Evolutionary conservation across 805 yeast genomes (phyloP).

Genomic region (Vanderwaltozyma verrucispora): DNA sequence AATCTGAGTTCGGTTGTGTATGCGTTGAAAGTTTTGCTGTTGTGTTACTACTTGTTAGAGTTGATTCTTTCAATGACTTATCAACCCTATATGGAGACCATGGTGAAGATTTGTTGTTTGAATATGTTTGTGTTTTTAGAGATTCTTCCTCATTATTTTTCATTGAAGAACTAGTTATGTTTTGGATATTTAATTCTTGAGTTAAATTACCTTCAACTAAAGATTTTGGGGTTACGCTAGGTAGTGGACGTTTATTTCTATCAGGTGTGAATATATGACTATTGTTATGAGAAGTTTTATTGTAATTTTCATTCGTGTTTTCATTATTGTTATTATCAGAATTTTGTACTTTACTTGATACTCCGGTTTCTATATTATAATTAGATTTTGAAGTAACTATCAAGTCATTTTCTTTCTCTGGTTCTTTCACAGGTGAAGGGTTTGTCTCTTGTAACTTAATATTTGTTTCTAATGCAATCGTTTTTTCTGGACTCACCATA

Average conservation of each 20-base stretch:
- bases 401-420: too few relatives aligned
- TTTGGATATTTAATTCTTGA: not conserved
- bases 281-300: not conserved
- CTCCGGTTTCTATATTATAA: too few relatives aligned
- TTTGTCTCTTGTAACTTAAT: not conserved
- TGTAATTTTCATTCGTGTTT: slow-evolving; percentile 3
- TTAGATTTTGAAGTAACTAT: too few relatives aligned
- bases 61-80: slow-evolving; percentile 5
- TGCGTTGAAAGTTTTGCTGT: not conserved
- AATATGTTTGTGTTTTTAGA: not conserved
- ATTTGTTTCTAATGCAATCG: not conserved
- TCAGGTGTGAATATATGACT: slow-evolving; percentile 3
- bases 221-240: slow-evolving; percentile 13
- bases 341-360: too few relatives aligned
- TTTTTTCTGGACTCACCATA: slow-evolving; percentile 3
- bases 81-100: slow-evolving; percentile 25
- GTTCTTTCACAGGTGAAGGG: too few relatives aligned
- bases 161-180: not conserved
- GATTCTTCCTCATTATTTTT: not conserved
- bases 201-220: slow-evolving; percentile 3
- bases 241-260: slow-evolving; percentile 2
- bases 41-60: not conserved
- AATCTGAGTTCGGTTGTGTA: too few relatives aligned
- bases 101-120: slow-evolving; percentile 9
- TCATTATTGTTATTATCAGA: slow-evolving; percentile 1